Evolutionary conservation across 257 asterid species (phyloP).

Genomic region (Fraxinus americana): DNA sequence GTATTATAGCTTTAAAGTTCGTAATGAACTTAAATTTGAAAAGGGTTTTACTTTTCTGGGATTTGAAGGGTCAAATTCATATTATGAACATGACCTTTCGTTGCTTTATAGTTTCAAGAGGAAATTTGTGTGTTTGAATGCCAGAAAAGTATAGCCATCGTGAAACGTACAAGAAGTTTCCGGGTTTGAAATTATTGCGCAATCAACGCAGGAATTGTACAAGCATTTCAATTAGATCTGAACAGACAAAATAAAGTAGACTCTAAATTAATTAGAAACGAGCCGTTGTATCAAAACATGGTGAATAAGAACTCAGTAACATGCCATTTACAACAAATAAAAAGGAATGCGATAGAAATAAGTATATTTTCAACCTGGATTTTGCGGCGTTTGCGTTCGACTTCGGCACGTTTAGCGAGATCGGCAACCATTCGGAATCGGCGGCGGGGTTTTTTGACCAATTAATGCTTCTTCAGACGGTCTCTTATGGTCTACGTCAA

Average conservation of each 20-base stretch:
- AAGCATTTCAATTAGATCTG: neutral
- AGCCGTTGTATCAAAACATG: no score
- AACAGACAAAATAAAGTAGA: neutral
- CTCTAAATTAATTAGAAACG: neutral
- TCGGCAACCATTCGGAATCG: constrained; percentile 86
- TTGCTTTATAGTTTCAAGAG: neutral
- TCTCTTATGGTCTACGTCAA: constrained; percentile 62
- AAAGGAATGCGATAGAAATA: no score
- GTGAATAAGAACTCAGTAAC: no score
- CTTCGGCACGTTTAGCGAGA: constrained; percentile 80
- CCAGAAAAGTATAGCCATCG: constrained; percentile 18
- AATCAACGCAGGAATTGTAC: neutral
- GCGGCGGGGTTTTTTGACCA: constrained; percentile 80
- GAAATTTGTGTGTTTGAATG: constrained; percentile 14
- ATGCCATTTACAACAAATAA: no score
- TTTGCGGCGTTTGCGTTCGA: constrained; percentile 49
- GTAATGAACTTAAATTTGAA: neutral
- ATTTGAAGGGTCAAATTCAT: constrained; percentile 4
- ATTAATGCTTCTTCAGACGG: constrained; percentile 70
- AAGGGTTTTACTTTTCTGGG: constrained; percentile 3
- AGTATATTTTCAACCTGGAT: constrained; percentile 49
- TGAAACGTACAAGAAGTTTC: constrained; percentile 26
- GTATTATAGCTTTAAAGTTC: no score
- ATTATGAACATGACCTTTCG: neutral
- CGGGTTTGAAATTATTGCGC: neutral